phyloP scores from a whole-genome alignment of 805 yeast species.

The Metschnikowia lachancei region DNA sequence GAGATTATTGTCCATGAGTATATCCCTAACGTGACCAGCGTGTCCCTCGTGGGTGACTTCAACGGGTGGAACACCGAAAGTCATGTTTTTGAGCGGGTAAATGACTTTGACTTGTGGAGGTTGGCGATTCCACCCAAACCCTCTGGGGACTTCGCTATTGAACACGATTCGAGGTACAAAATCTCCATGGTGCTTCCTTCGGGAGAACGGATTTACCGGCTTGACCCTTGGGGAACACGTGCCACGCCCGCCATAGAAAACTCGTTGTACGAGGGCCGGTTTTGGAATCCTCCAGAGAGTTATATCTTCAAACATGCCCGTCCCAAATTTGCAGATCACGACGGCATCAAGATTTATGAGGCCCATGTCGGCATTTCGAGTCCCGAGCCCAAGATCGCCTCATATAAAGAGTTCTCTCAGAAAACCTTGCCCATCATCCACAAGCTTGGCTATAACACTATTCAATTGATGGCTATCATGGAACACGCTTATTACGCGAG shows the following conservation, averaged over 20 bases:
- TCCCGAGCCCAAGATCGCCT: constrained; percentile 80
- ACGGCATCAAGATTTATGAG: constrained; percentile 75
- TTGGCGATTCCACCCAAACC: constrained; percentile 53
- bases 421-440: constrained; percentile 81
- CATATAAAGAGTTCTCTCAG: constrained; percentile 79
- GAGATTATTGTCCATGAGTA: constrained; percentile 72
- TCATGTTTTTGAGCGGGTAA: constrained; percentile 52
- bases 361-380: constrained; percentile 95
- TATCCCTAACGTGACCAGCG: constrained; percentile 82
- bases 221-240: constrained; percentile 86
- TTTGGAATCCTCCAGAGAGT: constrained; percentile 73
- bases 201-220: constrained; percentile 71
- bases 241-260: constrained; percentile 68
- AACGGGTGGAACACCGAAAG: constrained; percentile 69
- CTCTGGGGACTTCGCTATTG: constrained; percentile 60
- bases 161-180: constrained; percentile 79
- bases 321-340: constrained; percentile 48
- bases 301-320: constrained; percentile 63
- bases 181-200: constrained; percentile 60
- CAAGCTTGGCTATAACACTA: constrained; percentile 84
- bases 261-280: constrained; percentile 74
- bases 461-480: constrained; percentile 97
- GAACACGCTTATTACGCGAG: constrained; percentile 98
- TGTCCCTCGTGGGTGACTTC: constrained; percentile 88
- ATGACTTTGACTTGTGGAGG: constrained; percentile 70